Evolutionary conservation across 2,329 filamentous ascomycete genomes (phyloP).

Genomic region (Chrysoporthe cubensis): DNA sequence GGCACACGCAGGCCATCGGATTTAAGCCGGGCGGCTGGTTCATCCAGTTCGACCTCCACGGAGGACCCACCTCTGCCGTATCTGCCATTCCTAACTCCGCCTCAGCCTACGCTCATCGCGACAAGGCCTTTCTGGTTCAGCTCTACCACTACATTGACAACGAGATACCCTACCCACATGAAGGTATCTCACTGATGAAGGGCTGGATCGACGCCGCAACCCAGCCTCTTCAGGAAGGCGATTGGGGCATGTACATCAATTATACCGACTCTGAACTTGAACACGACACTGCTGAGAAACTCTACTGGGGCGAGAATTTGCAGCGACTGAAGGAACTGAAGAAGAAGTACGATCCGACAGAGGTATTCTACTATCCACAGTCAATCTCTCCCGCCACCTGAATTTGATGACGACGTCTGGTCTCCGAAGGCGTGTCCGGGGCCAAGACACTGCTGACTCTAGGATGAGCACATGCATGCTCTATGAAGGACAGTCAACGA

Average conservation of each 20-base stretch:
- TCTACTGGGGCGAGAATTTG: conserved; percentile 45
- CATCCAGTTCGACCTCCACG: conserved; percentile 47
- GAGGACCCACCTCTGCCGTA: conserved; percentile 45
- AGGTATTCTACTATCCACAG: conserved; percentile 48
- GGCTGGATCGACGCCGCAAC: conserved; percentile 42
- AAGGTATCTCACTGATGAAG: conserved; percentile 41
- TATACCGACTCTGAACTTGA: conserved; percentile 44
- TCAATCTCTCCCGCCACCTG: conserved; percentile 35
- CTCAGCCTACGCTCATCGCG: conserved; percentile 47
- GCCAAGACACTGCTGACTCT: no score
- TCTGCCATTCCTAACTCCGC: conserved; percentile 35
- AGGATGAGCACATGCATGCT: no score
- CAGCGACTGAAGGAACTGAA: conserved; percentile 41
- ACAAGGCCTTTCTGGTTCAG: conserved; percentile 53
- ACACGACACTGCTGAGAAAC: conserved; percentile 38
- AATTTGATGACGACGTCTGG: neutral
- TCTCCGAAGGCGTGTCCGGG: no score
- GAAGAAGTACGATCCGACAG: conserved; percentile 40
- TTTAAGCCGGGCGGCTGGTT: conserved; percentile 46
- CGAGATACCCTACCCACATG: conserved; percentile 36
- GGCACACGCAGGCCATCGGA: conserved; percentile 31
- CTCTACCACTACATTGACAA: conserved; percentile 48
- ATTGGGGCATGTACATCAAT: conserved; percentile 48
- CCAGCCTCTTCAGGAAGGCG: conserved; percentile 31
- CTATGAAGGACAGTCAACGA: no score